Conservation (phyloP, 2,329 filamentous ascomycete genomes). For the Alternaria dauci region DNA sequence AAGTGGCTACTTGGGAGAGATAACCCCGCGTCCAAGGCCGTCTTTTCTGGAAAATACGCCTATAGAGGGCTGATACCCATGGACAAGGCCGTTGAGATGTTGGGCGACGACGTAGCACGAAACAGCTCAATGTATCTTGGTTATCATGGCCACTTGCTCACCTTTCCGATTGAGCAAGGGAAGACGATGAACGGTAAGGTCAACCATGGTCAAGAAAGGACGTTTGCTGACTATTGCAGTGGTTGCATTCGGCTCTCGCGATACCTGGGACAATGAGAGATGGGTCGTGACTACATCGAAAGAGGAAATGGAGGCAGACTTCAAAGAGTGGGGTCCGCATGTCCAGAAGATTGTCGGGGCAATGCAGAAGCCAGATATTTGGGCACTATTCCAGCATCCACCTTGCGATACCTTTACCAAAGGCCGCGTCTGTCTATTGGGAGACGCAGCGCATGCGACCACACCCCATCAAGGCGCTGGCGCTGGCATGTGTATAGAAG, state of each 20-base stretch:
- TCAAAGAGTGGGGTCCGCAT: conserved; percentile 38
- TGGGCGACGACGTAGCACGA: conserved; percentile 61
- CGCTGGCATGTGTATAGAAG: conserved; percentile 66
- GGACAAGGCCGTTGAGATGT: conserved; percentile 57
- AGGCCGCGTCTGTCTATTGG: conserved; percentile 59
- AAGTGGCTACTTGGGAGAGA: conserved; percentile 62
- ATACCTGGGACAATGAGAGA: conserved; percentile 44
- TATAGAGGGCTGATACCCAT: conserved; percentile 71
- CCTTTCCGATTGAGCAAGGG: conserved; percentile 68
- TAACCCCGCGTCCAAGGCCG: conserved; percentile 54
- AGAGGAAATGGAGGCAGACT: conserved; percentile 45
- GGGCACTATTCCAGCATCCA: conserved; percentile 65
- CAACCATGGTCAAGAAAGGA: no score
- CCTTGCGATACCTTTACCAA: conserved; percentile 57
- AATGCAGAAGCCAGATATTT: conserved; percentile 63
- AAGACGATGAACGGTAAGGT: conserved; percentile 63
- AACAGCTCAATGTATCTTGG: conserved; percentile 68
- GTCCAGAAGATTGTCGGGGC: conserved; percentile 44
- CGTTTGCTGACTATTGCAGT: conserved; percentile 30
- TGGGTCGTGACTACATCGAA: conserved; percentile 48
- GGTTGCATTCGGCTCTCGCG: conserved; percentile 46
- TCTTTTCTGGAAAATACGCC: conserved; percentile 67
- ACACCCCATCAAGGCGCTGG: conserved; percentile 66
- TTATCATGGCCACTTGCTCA: conserved; percentile 66
- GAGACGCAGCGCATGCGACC: conserved; percentile 66